Percentiles rank a stretch among this genome's conserved stretches.
Evolutionary conservation across 2,329 filamentous ascomycete species (phyloP).

Genomic region (Fusarium pseudograminearum): DNA sequence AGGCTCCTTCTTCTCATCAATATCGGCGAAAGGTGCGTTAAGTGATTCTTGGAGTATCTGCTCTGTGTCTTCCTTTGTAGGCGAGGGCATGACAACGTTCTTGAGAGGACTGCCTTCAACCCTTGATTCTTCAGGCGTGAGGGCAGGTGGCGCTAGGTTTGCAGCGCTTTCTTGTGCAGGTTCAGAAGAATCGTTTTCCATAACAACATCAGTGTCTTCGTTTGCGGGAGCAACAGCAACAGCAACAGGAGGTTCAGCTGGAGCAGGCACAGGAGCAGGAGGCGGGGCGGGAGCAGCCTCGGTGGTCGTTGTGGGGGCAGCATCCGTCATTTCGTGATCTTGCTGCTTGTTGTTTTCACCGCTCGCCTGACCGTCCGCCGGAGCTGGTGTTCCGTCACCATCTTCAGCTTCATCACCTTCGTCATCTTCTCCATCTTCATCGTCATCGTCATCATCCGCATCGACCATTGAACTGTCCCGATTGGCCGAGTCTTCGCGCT

Average conservation of each 20-base stretch:
- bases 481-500: slow-evolving; percentile 59
- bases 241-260: background rate
- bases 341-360: slow-evolving; percentile 50
- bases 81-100: slow-evolving; percentile 62
- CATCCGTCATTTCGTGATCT: slow-evolving; percentile 56
- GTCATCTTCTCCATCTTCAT: slow-evolving; percentile 62
- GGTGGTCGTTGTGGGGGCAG: slow-evolving; percentile 44
- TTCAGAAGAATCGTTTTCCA: slow-evolving; percentile 42
- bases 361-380: slow-evolving; percentile 49
- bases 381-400: slow-evolving; percentile 53
- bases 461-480: slow-evolving; percentile 68
- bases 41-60: slow-evolving; percentile 12
- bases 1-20: background rate
- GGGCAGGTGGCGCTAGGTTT: slow-evolving; percentile 49
- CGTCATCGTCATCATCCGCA: slow-evolving; percentile 60
- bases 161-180: slow-evolving; percentile 48
- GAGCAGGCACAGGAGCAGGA: slow-evolving; percentile 8
- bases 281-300: slow-evolving; percentile 33
- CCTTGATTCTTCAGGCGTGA: slow-evolving; percentile 50
- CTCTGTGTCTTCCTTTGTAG: slow-evolving; percentile 52
- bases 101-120: slow-evolving; percentile 66
- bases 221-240: slow-evolving; percentile 29
- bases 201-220: slow-evolving; percentile 42
- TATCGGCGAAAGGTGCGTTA: background rate
- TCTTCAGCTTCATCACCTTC: slow-evolving; percentile 63